These are phyloP conservation scores for Protomyces gravidus DNA, from an alignment of 1,139 yeast species.

Conservation along the genomic window DNA sequence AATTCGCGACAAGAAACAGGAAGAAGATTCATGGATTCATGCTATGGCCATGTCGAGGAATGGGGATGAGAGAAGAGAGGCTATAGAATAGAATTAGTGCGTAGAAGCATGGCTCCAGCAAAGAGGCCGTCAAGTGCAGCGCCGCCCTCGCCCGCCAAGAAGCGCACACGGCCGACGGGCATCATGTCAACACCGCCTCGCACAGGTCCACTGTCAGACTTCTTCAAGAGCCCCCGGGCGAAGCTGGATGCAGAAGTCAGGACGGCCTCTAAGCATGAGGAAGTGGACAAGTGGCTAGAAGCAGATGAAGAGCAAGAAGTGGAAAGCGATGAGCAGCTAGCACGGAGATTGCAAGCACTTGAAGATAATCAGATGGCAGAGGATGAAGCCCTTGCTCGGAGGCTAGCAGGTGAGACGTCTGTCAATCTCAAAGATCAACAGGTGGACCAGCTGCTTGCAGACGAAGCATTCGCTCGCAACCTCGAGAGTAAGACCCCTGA, in stretches of 20 bases:
- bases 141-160: not conserved
- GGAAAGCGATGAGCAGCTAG: slow-evolving; percentile 32
- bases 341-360: slow-evolving; percentile 32
- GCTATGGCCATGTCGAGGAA: too few relatives aligned
- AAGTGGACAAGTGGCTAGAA: not conserved
- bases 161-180: not conserved
- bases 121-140: not conserved
- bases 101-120: slow-evolving; percentile 1
- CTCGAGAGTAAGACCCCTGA: not conserved
- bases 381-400: slow-evolving; percentile 17
- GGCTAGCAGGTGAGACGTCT: not conserved
- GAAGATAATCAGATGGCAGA: slow-evolving; percentile 26
- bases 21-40: too few relatives aligned
- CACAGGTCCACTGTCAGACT: not conserved
- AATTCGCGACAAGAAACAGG: too few relatives aligned
- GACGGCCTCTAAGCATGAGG: not conserved
- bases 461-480: slow-evolving; percentile 4
- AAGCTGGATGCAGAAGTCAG: not conserved
- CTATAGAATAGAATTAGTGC: not conserved
- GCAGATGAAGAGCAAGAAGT: not conserved
- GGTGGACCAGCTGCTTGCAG: slow-evolving; percentile 1
- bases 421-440: not conserved
- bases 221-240: not conserved
- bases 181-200: not conserved
- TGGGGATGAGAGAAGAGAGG: not conserved